These are phyloP conservation scores for Anthracocystis panici-leucophaei DNA, from an alignment of 1,284 basidiomycete species.

Conservation along the genomic window DNA sequence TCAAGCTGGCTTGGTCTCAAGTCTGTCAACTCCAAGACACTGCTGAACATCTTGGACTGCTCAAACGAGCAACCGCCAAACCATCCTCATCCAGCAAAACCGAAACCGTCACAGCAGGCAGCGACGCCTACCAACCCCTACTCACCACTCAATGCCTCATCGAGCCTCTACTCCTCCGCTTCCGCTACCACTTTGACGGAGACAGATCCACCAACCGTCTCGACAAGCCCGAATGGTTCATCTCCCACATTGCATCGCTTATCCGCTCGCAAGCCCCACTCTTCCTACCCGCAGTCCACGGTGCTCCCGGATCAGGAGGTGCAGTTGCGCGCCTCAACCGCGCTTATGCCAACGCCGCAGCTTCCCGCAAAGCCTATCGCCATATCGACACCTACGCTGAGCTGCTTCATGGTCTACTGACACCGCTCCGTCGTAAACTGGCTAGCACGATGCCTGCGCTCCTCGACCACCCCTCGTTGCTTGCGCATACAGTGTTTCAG, in stretches of 20 bases:
- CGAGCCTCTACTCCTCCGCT: conserved; percentile 84
- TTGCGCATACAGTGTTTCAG: conserved; percentile 96
- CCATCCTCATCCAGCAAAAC: background rate
- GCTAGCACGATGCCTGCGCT: conserved; percentile 76
- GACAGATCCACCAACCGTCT: conserved; percentile 86
- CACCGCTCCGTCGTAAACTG: conserved; percentile 57
- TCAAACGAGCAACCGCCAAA: conserved; percentile 32
- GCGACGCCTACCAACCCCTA: conserved; percentile 60
- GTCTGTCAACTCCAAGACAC: conserved; percentile 57
- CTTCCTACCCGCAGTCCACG: conserved; percentile 76
- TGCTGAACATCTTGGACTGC: conserved; percentile 48
- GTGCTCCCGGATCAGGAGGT: conserved; percentile 23
- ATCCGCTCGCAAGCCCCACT: conserved; percentile 71
- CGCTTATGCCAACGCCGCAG: conserved; percentile 78
- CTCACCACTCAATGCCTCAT: conserved; percentile 80
- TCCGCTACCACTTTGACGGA: conserved; percentile 95
- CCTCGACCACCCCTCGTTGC: conserved; percentile 81
- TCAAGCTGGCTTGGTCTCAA: conserved; percentile 53
- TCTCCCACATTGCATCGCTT: conserved; percentile 85
- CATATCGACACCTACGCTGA: conserved; percentile 58
- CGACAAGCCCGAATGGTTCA: conserved; percentile 98
- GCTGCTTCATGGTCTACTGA: conserved; percentile 60
- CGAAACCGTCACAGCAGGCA: conserved; percentile 38
- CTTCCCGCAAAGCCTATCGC: conserved; percentile 73
- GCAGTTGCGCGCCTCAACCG: conserved; percentile 16